A percentile compares a stretch with the other conserved stretches of the same genome.
phyloP scores from a whole-genome alignment of 179 eudicot species.

The Silene vulgaris region DNA sequence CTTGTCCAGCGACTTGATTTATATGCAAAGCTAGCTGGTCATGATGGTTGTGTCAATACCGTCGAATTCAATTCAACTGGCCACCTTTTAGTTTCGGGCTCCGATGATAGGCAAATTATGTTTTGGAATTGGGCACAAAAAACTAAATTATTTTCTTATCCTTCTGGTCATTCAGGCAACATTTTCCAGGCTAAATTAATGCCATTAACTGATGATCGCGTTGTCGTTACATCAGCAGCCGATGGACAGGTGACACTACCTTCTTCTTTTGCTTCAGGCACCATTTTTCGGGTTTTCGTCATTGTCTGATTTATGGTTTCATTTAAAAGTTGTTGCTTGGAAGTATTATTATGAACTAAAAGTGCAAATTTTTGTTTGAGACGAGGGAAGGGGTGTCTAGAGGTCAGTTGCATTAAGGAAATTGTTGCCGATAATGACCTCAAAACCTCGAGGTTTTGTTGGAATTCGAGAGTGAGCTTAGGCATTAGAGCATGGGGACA shows the following conservation, averaged over 20 bases:
- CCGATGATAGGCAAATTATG: conserved; percentile 63
- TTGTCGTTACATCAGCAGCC: conserved; percentile 62
- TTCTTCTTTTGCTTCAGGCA: too few species aligned
- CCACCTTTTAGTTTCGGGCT: conserved; percentile 65
- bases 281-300: too few species aligned
- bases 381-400: too few species aligned
- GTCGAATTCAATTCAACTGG: conserved; percentile 64
- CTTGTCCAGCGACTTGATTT: conserved; percentile 55
- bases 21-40: conserved; percentile 55
- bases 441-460: too few species aligned
- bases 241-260: conserved; percentile 65
- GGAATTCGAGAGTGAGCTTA: too few species aligned
- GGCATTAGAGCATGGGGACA: too few species aligned
- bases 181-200: conserved; percentile 66
- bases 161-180: conserved; percentile 64
- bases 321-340: too few species aligned
- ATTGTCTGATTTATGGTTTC: too few species aligned
- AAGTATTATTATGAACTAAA: too few species aligned
- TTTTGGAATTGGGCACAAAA: conserved; percentile 67
- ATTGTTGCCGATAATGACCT: too few species aligned
- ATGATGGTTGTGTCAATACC: conserved; percentile 71
- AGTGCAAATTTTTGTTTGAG: too few species aligned
- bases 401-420: too few species aligned
- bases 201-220: conserved; percentile 68
- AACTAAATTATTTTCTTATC: conserved; percentile 39